Evolutionary conservation across 2,329 filamentous ascomycete species (phyloP), one percentile per base, ranked within the genome.

Genomic region (Colletotrichum destructivum): DNA sequence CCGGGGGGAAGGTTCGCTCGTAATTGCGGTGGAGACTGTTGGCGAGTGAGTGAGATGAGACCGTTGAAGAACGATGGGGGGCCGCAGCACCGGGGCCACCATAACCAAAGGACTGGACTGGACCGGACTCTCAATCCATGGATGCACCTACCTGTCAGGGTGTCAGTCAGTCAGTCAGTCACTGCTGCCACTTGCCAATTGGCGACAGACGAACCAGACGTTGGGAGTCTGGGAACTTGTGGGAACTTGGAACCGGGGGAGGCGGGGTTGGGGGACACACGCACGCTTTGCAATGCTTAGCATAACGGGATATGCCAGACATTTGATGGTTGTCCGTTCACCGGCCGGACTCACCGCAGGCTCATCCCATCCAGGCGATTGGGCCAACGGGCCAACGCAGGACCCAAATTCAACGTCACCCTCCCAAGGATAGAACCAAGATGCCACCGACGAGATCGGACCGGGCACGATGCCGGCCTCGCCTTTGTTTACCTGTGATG

Each of bases 361-460:
- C 65, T 55, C 52, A 69, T 71, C 59, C 65, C 65, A 42, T 69
- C 52, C 31, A 60, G 56, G n/a, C 9, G 40, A 60, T 52, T 52
- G 31, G 18, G n/a, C 9, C 52, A 60, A 46, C 52, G 31, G 18
- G 47, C 56, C 23, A 63, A 12, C 46, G 5, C 54, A 31, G 65
- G 65, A 63, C 59, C 65, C 65, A 69, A 63, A 69, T 69, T 64
- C 65, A 69, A 72, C 59, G 69, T 72, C 69, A 60, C 52, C 52
- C 23, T 31, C 31, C 31, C 31, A 31, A 31, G 31, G 31, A 31
- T 31, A 49, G 21, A 60, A 42, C 31, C 31, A 56, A 56, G 35
- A 56, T 40, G 6, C 23, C 38, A 4, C 7, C 40, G n/a, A 23
- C 23, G 21, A 13, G 61, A 46, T 57, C 64, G 57, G 64, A 12